Conservation (phyloP, 2,329 filamentous ascomycete species). For the Colletotrichum musae region DNA sequence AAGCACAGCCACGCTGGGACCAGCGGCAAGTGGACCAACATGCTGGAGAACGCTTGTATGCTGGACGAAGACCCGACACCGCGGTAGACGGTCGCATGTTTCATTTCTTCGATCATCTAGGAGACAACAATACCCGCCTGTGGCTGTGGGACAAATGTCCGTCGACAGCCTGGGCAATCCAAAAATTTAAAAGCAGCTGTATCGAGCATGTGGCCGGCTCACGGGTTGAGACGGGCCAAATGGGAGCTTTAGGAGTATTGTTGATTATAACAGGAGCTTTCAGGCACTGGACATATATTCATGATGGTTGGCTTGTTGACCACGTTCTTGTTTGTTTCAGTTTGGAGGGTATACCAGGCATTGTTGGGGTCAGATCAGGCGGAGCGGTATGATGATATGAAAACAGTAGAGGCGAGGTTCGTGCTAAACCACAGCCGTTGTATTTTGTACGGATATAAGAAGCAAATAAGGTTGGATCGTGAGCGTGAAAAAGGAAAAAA, state of each 20-base stretch:
- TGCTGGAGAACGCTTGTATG: constrained; percentile 97
- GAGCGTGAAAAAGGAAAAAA: constrained; percentile 9
- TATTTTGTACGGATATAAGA: constrained; percentile 21
- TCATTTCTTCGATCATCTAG: not conserved
- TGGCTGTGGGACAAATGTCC: not conserved
- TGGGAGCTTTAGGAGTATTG: constrained; percentile 30
- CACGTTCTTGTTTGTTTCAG: constrained; percentile 24
- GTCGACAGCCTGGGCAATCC: constrained; percentile 17
- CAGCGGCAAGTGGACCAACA: constrained; percentile 99
- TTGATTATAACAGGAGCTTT: constrained; percentile 24
- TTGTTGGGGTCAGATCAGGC: constrained; percentile 19
- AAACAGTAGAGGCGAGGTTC: constrained; percentile 27
- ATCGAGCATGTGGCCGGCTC: constrained; percentile 5
- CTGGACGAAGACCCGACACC: constrained; percentile 81
- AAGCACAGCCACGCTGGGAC: constrained; percentile 98
- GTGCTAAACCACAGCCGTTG: constrained; percentile 19
- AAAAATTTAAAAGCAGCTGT: constrained; percentile 28
- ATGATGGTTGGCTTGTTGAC: constrained; percentile 27
- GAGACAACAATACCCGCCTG: constrained; percentile 22
- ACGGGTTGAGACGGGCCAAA: constrained; percentile 12
- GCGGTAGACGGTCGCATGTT: constrained; percentile 45
- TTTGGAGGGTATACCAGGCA: constrained; percentile 39
- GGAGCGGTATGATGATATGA: constrained; percentile 36
- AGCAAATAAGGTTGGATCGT: constrained; percentile 6
- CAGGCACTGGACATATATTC: constrained; percentile 25